Base-by-base conservation (phyloP, 768 basidiomycete genomes). In the Phaffia tasmanica region DNA sequence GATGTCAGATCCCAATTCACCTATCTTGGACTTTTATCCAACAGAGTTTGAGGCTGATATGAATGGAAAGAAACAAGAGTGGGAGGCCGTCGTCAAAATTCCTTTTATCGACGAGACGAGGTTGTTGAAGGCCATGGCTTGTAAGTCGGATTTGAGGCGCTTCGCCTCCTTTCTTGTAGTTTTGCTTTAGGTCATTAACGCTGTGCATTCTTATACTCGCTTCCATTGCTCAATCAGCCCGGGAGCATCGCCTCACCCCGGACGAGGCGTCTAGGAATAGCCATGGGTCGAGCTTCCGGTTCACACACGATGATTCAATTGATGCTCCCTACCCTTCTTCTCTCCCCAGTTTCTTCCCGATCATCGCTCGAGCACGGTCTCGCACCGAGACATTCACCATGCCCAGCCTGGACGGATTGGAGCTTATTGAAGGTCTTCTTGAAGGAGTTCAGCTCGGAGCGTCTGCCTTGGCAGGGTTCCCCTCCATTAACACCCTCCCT, bases 21-120 rank as follows among this genome's bases (percentile, higher is more conserved):
- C 89, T 0, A 95, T 99, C 71, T 75, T 89, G 57, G 89, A 94
- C 73, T 98, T 98, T 79, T 99, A 99, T 75, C 95, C 95, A 2
- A 70, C 80, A 19, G 85, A 91, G 62, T 98, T 98, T 71, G 91
- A 89, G 70, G 84, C 83, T 70, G 95, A 99, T 78, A 77, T 95
- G 74, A 98, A 99, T 71, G 95, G 95, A 42, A 99, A 99, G 82
- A 98, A 92, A 75, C 86, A 87, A 71, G 94, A 97, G 29, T 99
- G 95, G 95, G 95, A 99, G 76, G 94, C 95, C 0, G 84, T 98
- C 60, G 91, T 99, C 63, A 98, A 98, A 79, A 97, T 99, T 71
- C 95, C 95, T 0, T 99, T 99, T 76, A 97, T 99, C 68, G 85
- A 95, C 56, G 84, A 93, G 75, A 71, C 77, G 15, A 81, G 89